Conservation (phyloP, 2,329 filamentous ascomycete genomes). For the Corniculantispora saksenae region DNA sequence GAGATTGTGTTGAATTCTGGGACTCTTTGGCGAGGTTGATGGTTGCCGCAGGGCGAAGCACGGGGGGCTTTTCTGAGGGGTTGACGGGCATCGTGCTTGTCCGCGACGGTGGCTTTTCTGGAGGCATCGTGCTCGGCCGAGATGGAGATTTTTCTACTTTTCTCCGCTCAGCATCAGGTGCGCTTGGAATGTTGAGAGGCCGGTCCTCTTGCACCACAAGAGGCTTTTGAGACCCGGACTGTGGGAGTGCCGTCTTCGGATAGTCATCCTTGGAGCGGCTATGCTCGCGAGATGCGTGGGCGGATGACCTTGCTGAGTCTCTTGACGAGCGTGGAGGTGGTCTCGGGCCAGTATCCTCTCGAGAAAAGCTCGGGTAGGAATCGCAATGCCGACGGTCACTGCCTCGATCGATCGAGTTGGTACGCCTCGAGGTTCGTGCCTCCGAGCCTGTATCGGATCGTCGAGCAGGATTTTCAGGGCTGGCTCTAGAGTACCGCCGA, state of each 20-base stretch:
- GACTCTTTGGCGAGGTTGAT: constrained; percentile 1
- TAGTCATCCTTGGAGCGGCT: constrained; percentile 44
- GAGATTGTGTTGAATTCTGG: constrained; percentile 20
- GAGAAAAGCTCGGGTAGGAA: constrained; percentile 28
- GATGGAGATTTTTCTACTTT: not conserved
- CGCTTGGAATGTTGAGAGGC: constrained; percentile 15
- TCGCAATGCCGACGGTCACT: constrained; percentile 30
- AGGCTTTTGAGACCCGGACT: constrained; percentile 36
- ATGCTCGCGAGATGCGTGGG: constrained; percentile 30
- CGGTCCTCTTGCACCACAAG: constrained; percentile 38
- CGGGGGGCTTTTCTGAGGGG: constrained; percentile 15
- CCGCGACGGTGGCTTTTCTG: constrained; percentile 8
- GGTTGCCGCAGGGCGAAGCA: constrained; percentile 7
- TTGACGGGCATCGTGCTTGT: constrained; percentile 11
- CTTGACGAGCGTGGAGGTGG: not conserved
- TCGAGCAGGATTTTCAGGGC: constrained; percentile 5
- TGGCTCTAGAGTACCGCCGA: constrained; percentile 1
- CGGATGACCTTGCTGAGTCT: constrained; percentile 21
- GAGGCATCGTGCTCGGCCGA: not conserved
- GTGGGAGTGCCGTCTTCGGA: constrained; percentile 30
- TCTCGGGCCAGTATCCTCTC: not conserved
- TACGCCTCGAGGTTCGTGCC: constrained; percentile 29
- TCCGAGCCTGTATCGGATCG: constrained; percentile 29
- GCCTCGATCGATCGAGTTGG: constrained; percentile 35
- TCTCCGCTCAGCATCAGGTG: not conserved